Conservation (phyloP, 495 filamentous ascomycete species). For the Cudoniella acicularis region DNA sequence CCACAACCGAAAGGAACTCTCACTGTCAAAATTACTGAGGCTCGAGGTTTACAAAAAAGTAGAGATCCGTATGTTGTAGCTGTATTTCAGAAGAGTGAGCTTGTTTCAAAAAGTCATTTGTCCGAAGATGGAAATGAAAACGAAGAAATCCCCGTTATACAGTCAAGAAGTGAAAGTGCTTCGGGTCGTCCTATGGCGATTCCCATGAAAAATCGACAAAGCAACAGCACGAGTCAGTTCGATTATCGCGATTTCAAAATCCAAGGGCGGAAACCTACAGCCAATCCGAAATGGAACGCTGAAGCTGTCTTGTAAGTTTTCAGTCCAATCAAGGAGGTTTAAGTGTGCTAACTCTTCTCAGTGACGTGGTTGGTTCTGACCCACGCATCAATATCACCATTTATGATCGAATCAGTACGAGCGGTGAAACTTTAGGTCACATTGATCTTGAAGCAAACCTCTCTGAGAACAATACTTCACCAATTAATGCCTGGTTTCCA, state of each 20-base stretch:
- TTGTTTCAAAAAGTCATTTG: slow-evolving; percentile 82
- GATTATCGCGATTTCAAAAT: slow-evolving; percentile 70
- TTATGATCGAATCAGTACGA: slow-evolving; percentile 74
- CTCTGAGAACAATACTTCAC: slow-evolving; percentile 58
- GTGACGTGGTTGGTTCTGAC: slow-evolving; percentile 90
- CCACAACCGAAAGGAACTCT: slow-evolving; percentile 81
- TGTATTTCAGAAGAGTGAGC: slow-evolving; percentile 93
- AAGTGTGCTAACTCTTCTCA: slow-evolving; percentile 40
- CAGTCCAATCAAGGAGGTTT: slow-evolving; percentile 3
- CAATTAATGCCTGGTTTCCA: slow-evolving; percentile 80
- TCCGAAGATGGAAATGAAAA: slow-evolving; percentile 42
- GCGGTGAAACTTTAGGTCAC: slow-evolving; percentile 89
- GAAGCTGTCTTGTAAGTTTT: slow-evolving; percentile 85
- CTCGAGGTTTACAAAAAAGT: slow-evolving; percentile 73
- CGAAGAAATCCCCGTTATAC: slow-evolving; percentile 54
- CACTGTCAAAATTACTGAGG: slow-evolving; percentile 81
- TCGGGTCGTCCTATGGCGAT: slow-evolving; percentile 85
- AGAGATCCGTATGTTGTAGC: slow-evolving; percentile 94
- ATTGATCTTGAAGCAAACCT: slow-evolving; percentile 70
- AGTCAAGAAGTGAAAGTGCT: slow-evolving; percentile 69
- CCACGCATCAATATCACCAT: slow-evolving; percentile 90
- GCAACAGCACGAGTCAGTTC: slow-evolving; percentile 79
- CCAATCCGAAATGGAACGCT: slow-evolving; percentile 91
- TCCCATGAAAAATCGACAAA: slow-evolving; percentile 90
- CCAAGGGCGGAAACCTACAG: slow-evolving; percentile 57